Base-by-base conservation (phyloP, 495 filamentous ascomycete species). In the Tuber aestivum region DNA sequence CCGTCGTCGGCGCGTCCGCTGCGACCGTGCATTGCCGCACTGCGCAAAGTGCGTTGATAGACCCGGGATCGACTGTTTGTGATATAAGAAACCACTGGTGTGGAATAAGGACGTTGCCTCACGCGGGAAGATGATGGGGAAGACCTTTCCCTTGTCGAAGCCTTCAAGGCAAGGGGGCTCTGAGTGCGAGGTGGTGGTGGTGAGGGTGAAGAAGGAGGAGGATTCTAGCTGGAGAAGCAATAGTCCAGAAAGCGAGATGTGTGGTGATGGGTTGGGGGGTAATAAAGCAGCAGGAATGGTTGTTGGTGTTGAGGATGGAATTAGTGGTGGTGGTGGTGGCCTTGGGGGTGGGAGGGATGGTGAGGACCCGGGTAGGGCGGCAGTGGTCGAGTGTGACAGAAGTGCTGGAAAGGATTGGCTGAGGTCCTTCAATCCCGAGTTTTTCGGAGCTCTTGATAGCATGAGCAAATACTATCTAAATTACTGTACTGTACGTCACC, bases 111-210 rank as follows among this genome's bases (percentile, higher is more conserved):
- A 84, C 37, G 82, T 85, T 38, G 84, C 84, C 27, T 83, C 83
- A 69, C 75, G 84, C n/a, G 84, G 84, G 35, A 85, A 85, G 78
- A 84, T 85, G 84, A 85, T 85, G 84, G 84, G 84, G 37, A 85
- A 83, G 73, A 83, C 83, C 42, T 85, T 81, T 74, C 81, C 80
- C 14, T 72, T 79, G 35, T 78, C 81, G 40, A 65, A 65, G 56
- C 56, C 56, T 35, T 18, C 7, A 27, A 20, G 27, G 56, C 56
- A 32, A 6, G 27, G 50, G 50, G 50, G n/a, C 50, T 14, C 9
- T 2, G 27, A 14, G 14, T 65, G 56, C 14, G 56, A 35, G 56
- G 56, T 16, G 27, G 27, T 65, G 10, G 56, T 65, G 12, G 56
- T 65, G 56, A 65, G 27, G 56, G 56, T 65, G 27, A 32, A n/a